These are phyloP conservation scores for Thoreauomyces humboldtii DNA, from an alignment of 192 early-diverging fungal species.

Conservation along the genomic window DNA sequence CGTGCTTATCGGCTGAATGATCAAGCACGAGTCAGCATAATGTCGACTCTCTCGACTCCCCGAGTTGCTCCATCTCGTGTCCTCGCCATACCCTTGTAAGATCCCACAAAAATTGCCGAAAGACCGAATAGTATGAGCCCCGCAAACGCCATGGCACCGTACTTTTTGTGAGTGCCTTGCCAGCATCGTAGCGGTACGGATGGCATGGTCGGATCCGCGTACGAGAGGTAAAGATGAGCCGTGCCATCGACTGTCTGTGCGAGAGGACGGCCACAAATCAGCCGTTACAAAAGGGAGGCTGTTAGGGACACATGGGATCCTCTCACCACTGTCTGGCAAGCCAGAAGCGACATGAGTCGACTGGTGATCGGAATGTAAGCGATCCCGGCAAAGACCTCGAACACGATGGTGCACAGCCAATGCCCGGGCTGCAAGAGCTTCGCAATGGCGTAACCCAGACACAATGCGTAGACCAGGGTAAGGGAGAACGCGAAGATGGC, in stretches of 20 bases:
- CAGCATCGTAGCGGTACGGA: neutral
- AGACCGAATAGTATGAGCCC: conserved; percentile 16
- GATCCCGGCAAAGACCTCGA: conserved; percentile 24
- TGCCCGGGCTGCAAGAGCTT: conserved; percentile 21
- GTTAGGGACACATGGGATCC: neutral
- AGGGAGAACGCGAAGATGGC: conserved; percentile 5
- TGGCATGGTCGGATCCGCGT: conserved; percentile 1
- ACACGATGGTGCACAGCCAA: conserved; percentile 17
- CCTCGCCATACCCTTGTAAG: conserved; percentile 26
- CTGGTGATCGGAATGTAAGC: conserved; percentile 14
- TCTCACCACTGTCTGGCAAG: conserved; percentile 8
- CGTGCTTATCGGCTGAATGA: conserved; percentile 21
- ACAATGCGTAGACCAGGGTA: neutral
- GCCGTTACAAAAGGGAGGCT: neutral
- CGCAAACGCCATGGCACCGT: conserved; percentile 19
- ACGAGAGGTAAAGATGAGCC: conserved; percentile 1
- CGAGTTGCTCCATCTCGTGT: too few relatives aligned
- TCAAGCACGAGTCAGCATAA: too few relatives aligned
- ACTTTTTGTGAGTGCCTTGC: conserved; percentile 6
- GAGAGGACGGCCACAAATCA: too few relatives aligned
- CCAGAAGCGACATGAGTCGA: conserved; percentile 8
- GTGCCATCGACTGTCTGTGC: neutral
- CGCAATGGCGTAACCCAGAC: conserved; percentile 24
- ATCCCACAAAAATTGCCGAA: conserved; percentile 24
- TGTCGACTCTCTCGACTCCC: too few relatives aligned